These are phyloP conservation scores for Ceratocystis huliohia DNA, from an alignment of 2,329 filamentous ascomycete species.

Conservation along the genomic window DNA sequence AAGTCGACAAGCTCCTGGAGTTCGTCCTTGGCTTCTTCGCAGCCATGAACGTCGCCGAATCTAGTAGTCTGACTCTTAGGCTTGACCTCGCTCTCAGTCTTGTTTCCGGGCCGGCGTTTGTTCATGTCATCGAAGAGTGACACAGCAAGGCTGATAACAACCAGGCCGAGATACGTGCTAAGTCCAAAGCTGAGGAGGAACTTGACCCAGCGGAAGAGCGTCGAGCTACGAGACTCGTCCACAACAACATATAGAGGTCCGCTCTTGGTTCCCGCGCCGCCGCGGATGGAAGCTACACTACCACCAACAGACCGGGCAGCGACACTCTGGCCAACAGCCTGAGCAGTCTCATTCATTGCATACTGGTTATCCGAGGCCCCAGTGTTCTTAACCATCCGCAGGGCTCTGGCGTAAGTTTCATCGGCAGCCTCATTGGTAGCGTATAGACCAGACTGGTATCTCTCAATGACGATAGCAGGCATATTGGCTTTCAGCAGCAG, in stretches of 20 bases:
- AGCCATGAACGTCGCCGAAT: constrained; percentile 90
- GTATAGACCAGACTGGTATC: constrained; percentile 76
- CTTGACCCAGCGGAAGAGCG: constrained; percentile 83
- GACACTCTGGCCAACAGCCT: constrained; percentile 71
- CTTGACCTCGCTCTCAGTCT: constrained; percentile 71
- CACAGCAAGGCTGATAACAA: constrained; percentile 67
- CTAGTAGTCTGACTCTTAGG: constrained; percentile 83
- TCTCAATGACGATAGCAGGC: constrained; percentile 82
- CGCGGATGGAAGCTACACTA: constrained; percentile 45
- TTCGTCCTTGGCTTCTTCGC: constrained; percentile 96
- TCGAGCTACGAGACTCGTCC: constrained; percentile 69
- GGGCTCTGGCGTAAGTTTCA: constrained; percentile 49
- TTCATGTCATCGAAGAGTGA: constrained; percentile 52
- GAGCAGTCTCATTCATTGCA: constrained; percentile 39
- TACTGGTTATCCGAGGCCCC: constrained; percentile 24
- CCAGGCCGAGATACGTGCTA: constrained; percentile 64
- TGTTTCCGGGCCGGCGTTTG: constrained; percentile 58
- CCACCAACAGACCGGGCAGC: constrained; percentile 58
- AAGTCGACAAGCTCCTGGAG: constrained; percentile 96
- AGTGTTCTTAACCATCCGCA: constrained; percentile 21
- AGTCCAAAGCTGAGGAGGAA: constrained; percentile 70
- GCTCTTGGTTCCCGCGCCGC: constrained; percentile 59
- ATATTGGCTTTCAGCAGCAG: constrained; percentile 82
- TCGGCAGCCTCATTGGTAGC: constrained; percentile 70
- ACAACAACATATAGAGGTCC: constrained; percentile 92